Evolutionary conservation across 352 stramenopile species (phyloP).

Genomic region (Peronospora destructor): DNA sequence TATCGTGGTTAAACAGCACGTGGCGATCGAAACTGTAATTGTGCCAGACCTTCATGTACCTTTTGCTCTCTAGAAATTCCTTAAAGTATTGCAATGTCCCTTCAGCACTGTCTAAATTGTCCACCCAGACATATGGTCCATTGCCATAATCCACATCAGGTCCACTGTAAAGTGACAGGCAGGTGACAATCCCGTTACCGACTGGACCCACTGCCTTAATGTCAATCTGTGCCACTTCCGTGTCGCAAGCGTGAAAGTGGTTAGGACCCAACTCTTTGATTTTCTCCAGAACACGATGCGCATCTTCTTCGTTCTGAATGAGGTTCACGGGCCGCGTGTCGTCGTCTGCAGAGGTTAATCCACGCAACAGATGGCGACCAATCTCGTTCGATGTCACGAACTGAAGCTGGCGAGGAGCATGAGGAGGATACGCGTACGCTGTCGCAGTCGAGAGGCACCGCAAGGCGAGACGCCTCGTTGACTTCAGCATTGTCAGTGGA

Average conservation of each 20-base stretch:
- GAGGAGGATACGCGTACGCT: slow-evolving; percentile 1
- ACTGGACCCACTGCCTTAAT: slow-evolving; percentile 91
- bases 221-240: slow-evolving; percentile 96
- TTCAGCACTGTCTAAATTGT: slow-evolving; percentile 89
- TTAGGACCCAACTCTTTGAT: slow-evolving; percentile 52
- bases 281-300: slow-evolving; percentile 51
- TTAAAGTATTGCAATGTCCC: slow-evolving; percentile 86
- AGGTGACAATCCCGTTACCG: slow-evolving; percentile 96
- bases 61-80: slow-evolving; percentile 89
- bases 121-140: slow-evolving; percentile 85
- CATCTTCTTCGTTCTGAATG: slow-evolving; percentile 63
- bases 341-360: slow-evolving; percentile 60
- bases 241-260: slow-evolving; percentile 94
- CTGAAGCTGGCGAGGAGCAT: slow-evolving; percentile 21
- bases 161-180: slow-evolving; percentile 94
- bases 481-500: slow-evolving; percentile 7
- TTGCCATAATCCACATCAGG: slow-evolving; percentile 95
- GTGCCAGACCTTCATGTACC: slow-evolving; percentile 95
- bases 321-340: slow-evolving; percentile 65
- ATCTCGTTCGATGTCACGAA: slow-evolving; percentile 72
- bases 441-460: slow-evolving; percentile 11
- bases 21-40: slow-evolving; percentile 99
- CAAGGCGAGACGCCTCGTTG: slow-evolving; percentile 7
- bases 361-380: slow-evolving; percentile 43
- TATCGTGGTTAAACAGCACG: slow-evolving; percentile 95